Conservation (phyloP, 805 yeast genomes). For the Metschnikowia santaceciliae region DNA sequence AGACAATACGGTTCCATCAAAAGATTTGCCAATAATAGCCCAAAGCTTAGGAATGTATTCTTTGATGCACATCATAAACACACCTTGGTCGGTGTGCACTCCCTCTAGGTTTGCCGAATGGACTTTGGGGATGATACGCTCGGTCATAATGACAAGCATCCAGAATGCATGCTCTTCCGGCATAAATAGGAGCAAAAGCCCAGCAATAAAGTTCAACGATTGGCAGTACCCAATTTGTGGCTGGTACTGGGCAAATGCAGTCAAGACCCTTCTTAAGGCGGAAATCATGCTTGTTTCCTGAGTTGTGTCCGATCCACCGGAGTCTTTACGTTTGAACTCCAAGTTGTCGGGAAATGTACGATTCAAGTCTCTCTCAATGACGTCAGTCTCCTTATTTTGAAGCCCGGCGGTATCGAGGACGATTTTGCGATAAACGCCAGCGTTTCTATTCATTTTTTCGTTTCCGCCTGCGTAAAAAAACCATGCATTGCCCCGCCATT, state of each 20-base stretch:
- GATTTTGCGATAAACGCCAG: constrained; percentile 69
- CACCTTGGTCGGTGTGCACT: constrained; percentile 93
- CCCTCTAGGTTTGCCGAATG: constrained; percentile 91
- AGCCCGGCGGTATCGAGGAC: constrained; percentile 52
- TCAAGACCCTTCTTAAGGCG: constrained; percentile 73
- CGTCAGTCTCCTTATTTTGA: constrained; percentile 76
- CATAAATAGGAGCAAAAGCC: constrained; percentile 76
- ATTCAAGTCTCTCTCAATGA: constrained; percentile 89
- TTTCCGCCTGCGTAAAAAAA: constrained; percentile 88
- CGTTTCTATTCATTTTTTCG: constrained; percentile 62
- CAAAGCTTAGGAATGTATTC: constrained; percentile 84
- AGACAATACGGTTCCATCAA: constrained; percentile 37
- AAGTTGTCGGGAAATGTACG: constrained; percentile 94
- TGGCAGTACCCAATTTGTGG: constrained; percentile 96
- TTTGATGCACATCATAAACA: constrained; percentile 77
- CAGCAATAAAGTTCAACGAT: constrained; percentile 88
- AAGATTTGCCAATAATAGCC: constrained; percentile 44
- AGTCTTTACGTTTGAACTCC: constrained; percentile 50
- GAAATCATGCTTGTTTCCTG: constrained; percentile 62
- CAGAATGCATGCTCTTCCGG: constrained; percentile 90
- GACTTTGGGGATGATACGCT: constrained; percentile 81
- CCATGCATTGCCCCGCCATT: constrained; percentile 98
- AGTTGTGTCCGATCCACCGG: constrained; percentile 3
- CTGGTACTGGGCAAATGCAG: constrained; percentile 78
- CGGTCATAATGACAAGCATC: constrained; percentile 91